Base-by-base conservation (phyloP, 2,329 filamentous ascomycete genomes). In the Aspergillus eucalypticola region DNA sequence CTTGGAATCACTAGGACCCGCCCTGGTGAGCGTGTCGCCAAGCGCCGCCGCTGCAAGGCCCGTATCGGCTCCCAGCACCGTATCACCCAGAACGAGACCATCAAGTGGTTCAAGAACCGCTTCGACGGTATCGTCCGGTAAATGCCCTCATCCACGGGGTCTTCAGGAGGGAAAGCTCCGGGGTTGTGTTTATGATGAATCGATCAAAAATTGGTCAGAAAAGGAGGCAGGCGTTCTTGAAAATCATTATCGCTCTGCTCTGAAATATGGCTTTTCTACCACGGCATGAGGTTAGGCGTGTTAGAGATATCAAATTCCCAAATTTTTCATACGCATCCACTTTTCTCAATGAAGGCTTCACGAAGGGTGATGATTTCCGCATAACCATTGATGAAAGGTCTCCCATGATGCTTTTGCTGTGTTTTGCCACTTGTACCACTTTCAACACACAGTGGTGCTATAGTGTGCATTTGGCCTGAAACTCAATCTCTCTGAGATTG, bases 71-170 rank as follows among this genome's bases (percentile, higher is more conserved):
- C 90, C 78, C 86, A 82, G 82, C 95, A 99, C 90, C 88, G 88
- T 79, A 96, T 99, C 88, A 91, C 88, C 88, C 90, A 92, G 78
- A 83, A 87, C 69, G 95, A 99, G 88, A 97, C 93, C 77, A 84
- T 98, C 84, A 96, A 93, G 86, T 99, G 95, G 95, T 99, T 90
- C 87, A 91, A 91, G 86, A 88, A 86, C 81, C 89, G 92, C 83
- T 97, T 96, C 88, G 92, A 98, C 81, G 95, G 94, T 80, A 98
- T 98, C 80, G 92, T 99, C 84, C 90, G 95, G 86, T 98, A 96
- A 91, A 88, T 76, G 77, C 56, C 62, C 56, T 60, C 54, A 55
- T 58, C 51, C 62, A 52, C 41, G 52, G 61, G 62, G 62, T 65
- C 57, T 66, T 66, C 54, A 61, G 64, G 65, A 62, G 65, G 64